A percentile compares a stretch with the other conserved stretches of the same genome.
phyloP scores from a whole-genome alignment of 805 yeast species.

The Torulaspora delbrueckii region DNA sequence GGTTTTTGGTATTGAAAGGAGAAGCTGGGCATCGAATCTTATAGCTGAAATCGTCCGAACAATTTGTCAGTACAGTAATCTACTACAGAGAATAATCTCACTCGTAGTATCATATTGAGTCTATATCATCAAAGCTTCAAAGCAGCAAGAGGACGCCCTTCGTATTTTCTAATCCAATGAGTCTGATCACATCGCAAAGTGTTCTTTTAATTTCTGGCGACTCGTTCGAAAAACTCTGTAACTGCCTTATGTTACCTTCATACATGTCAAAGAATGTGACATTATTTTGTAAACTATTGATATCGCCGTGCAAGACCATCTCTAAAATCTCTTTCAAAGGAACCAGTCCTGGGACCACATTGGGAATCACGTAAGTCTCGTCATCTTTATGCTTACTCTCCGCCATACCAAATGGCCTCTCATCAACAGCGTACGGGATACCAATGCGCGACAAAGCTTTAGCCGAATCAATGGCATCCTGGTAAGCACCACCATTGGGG shows the following conservation, averaged over 20 bases:
- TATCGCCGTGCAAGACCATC: conserved; percentile 32
- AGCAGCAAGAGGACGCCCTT: conserved; percentile 29
- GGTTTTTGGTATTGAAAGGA: too few species aligned
- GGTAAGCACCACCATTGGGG: conserved; percentile 28
- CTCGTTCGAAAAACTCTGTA: conserved; percentile 23
- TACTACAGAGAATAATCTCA: too few species aligned
- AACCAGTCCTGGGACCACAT: conserved; percentile 47
- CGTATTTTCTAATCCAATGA: conserved; percentile 41
- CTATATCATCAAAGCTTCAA: conserved; percentile 3
- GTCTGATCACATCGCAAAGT: conserved; percentile 41
- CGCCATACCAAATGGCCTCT: not conserved
- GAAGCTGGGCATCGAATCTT: too few species aligned
- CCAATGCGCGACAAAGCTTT: conserved; percentile 17
- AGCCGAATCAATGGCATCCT: conserved; percentile 21
- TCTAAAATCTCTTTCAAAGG: conserved; percentile 45
- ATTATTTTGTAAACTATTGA: conserved; percentile 22
- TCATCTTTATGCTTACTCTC: conserved; percentile 10
- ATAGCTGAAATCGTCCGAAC: too few species aligned
- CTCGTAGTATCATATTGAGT: too few species aligned
- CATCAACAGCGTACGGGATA: conserved; percentile 15
- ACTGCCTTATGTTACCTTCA: conserved; percentile 26
- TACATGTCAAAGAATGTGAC: conserved; percentile 26
- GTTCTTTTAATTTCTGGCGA: conserved; percentile 22
- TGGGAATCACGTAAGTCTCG: conserved; percentile 33
- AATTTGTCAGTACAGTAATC: too few species aligned